Evolutionary conservation across 2,329 filamentous ascomycete genomes (phyloP), one percentile per base, ranked within the genome.

Genomic region (Mariannaea elegans): DNA sequence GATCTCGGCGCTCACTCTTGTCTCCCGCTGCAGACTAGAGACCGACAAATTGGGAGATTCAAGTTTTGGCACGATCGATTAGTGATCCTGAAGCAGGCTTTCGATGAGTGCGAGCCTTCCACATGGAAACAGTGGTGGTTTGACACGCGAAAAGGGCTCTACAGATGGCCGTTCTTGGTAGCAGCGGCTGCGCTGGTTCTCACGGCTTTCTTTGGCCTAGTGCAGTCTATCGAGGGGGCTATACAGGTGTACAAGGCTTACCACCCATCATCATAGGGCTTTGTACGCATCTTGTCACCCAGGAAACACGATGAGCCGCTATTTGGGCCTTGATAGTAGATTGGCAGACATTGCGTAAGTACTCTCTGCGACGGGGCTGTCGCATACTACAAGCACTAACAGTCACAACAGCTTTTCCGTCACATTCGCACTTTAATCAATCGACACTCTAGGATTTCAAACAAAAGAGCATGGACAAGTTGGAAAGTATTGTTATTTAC

Each of bases 161-260:
- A 81, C 47, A 81, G 79, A 78, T 81, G 77, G 46, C 80, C 76
- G 1, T 79, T 82, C 49, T 83, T 80, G 80, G 72, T 82, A 3
- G 57, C 62, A 4, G 50, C 81, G 1, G 42, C 80, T 0, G 32
- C 67, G 7, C 64, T 78, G 19, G 18, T 46, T 1, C 29, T 67
- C 3, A 80, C 74, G 0, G 66, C 76, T 6, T 68, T 78, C 47
- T 78, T 82, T 65, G 73, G 80, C 4, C n/a, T 82, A n/a, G 61
- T 79, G 12, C 74, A 83, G 66, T 72, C 71, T 51, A 47, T 82
- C 36, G 47, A 39, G n/a, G n/a, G 47, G 14, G 47, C 14, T 7
- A 18, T 44, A 14, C 39, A 44, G 14, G 39, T 44, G 7, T 44
- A 44, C 21, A 36, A 36, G 34, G 34, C 34, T 36, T 36, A 36